These are phyloP conservation scores for Selenicereus undatus DNA, from an alignment of 148 eudicot genomes.

Conservation along the genomic window DNA sequence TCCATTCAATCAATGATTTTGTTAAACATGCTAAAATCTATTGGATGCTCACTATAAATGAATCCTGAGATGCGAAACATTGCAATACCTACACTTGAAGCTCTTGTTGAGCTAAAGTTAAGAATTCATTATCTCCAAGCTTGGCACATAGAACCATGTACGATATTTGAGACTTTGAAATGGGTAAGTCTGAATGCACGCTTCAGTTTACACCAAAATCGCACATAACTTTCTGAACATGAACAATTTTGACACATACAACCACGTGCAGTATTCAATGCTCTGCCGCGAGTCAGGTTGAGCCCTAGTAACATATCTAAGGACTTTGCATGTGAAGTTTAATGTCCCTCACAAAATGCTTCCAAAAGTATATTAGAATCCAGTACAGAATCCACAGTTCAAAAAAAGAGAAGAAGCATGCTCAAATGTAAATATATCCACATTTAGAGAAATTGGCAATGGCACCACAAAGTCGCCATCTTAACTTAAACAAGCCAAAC, in stretches of 20 bases:
- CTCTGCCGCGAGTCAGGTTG: neutral
- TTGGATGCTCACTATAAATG: neutral
- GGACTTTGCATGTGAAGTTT: neutral
- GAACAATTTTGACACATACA: neutral
- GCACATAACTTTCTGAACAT: slow-evolving; percentile 1
- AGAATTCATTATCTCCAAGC: neutral
- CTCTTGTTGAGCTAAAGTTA: neutral
- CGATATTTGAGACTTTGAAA: too few species aligned
- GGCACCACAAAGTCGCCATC: neutral
- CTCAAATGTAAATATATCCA: neutral
- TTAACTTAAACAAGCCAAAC: neutral
- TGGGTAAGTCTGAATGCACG: neutral
- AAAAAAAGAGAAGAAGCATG: neutral
- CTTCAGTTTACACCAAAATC: neutral
- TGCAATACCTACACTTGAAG: neutral
- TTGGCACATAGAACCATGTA: too few species aligned
- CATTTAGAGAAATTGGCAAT: too few species aligned
- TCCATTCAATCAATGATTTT: neutral
- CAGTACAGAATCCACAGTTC: neutral
- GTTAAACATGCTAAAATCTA: too few species aligned
- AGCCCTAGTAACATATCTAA: neutral
- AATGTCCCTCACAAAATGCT: too few species aligned
- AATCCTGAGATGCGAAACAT: neutral
- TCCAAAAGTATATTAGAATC: neutral
- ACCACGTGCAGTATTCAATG: neutral